Conservation (phyloP, 305 asterid species). For the Petunia hybrid region DNA sequence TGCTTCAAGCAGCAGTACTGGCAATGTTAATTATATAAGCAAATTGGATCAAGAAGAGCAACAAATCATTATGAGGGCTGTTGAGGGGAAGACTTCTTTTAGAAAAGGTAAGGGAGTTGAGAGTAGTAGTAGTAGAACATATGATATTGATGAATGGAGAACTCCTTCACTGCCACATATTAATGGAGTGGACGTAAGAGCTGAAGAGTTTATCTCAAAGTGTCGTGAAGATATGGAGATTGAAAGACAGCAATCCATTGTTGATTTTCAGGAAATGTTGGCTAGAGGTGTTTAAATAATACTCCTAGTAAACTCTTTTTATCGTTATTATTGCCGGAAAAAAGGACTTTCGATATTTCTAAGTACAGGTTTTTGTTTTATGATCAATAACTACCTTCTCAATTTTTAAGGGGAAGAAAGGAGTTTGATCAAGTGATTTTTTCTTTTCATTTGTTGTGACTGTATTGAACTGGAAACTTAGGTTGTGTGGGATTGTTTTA, state of each 20-base stretch:
- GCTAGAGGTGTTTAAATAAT: slow-evolving; percentile 52
- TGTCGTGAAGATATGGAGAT: slow-evolving; percentile 64
- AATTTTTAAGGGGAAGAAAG: slow-evolving; percentile 29
- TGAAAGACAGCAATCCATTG: slow-evolving; percentile 67
- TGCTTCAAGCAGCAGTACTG: slow-evolving; percentile 29
- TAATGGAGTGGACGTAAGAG: slow-evolving; percentile 69
- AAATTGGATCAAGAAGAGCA: slow-evolving; percentile 25
- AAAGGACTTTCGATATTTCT: background rate
- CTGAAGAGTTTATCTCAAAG: slow-evolving; percentile 72
- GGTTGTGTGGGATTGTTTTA: background rate
- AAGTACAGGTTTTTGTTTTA: background rate
- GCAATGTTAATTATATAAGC: background rate
- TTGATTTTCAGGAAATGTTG: slow-evolving; percentile 73
- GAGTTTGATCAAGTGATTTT: background rate
- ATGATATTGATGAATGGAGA: slow-evolving; percentile 40
- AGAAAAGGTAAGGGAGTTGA: slow-evolving; percentile 29
- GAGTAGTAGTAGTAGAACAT: slow-evolving; percentile 3
- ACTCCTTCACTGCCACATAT: slow-evolving; percentile 41
- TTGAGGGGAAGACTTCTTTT: slow-evolving; percentile 20
- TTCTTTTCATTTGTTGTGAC: background rate
- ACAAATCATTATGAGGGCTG: background rate
- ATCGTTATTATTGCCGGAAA: background rate
- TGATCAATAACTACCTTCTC: slow-evolving; percentile 28
- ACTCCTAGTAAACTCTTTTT: no score
- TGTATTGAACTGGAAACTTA: background rate